Base-by-base conservation (phyloP, 805 yeast species). In the Candida nanaspora region DNA sequence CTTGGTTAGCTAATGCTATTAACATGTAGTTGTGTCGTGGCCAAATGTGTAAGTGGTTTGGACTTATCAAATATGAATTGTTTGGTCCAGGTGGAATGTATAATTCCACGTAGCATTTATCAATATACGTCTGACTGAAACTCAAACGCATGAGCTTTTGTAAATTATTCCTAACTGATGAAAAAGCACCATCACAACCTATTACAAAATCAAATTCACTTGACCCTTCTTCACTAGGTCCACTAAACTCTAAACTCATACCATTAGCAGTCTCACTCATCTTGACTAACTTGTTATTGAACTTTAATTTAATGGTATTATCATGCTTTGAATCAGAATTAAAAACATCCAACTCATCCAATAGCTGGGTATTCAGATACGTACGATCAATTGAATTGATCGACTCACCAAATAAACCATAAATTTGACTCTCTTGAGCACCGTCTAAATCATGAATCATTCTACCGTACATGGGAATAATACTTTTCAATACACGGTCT, bases 1-100 rank as follows among this genome's bases (percentile, higher is more conserved):
- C 95, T 20, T 64, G 59, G 50, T 89, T 89, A 9, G 97, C 85
- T 43, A 89, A 69, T 0, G 96, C 96, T 52, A 89, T 89, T 49
- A 89, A 70, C 97, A 89, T 89, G 56, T 69, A 86, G 40, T 84
- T 70, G 43, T 80, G 76, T 35, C 96, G 68, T 4, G 97, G 97
- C 97, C 97, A 89, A 35, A 89, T 86, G 53, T 89, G 97, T 39
- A 89, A 69, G 56, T 86, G 87, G 61, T 86, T 78, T 7, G 88
- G 80, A 48, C 79, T 76, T 19, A 84, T 65, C 15, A 66, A 62
- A 51, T 78, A 84, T 19, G 65, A 53, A 30, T 47, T 61, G 4
- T 53, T 51, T 2, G 61, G 54, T 3, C 68, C 66, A 0, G 86
- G 72, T 9, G 94, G 88, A 34, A 89, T 82, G 47, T 74, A 74